Evolutionary conservation across 352 stramenopile genomes (phyloP).

Genomic region (Pythium aristosporum): DNA sequence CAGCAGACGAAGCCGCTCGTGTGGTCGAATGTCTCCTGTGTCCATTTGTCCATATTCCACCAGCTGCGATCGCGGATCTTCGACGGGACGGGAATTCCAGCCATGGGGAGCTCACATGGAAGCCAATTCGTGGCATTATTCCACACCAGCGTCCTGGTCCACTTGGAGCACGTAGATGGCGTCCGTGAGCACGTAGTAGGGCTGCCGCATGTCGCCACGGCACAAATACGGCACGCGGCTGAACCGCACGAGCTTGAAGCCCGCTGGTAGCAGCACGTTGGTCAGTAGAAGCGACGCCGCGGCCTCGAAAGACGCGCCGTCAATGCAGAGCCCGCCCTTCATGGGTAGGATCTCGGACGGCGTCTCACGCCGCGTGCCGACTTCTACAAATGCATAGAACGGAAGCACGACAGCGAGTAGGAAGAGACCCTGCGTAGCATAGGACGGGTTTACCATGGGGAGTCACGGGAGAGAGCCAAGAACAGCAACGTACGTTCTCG

Average conservation of each 20-base stretch:
- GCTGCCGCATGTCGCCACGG: slow-evolving; percentile 69
- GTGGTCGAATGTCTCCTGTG: neutral
- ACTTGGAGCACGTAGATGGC: slow-evolving; percentile 81
- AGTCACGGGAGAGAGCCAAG: no score
- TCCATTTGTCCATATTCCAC: neutral
- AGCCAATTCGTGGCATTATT: neutral
- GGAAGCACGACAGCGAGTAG: slow-evolving; percentile 77
- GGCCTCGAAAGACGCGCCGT: slow-evolving; percentile 67
- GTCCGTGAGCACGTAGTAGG: slow-evolving; percentile 86
- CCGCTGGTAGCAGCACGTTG: slow-evolving; percentile 65
- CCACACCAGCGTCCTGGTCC: slow-evolving; percentile 23
- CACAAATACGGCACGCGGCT: slow-evolving; percentile 84
- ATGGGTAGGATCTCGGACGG: slow-evolving; percentile 71
- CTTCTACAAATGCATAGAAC: slow-evolving; percentile 81
- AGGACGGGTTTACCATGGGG: no score
- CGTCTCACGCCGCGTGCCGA: slow-evolving; percentile 57
- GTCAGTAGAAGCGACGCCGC: slow-evolving; percentile 55
- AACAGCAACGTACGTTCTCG: slow-evolving; percentile 38
- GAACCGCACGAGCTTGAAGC: slow-evolving; percentile 79
- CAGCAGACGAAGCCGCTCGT: slow-evolving; percentile 5
- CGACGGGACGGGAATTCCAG: no score
- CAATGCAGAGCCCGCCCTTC: slow-evolving; percentile 54
- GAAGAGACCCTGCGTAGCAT: slow-evolving; percentile 48
- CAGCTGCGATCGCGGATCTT: neutral
- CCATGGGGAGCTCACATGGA: neutral